phyloP scores from a whole-genome alignment of 257 asterid genomes.

The Misopates orontium region DNA sequence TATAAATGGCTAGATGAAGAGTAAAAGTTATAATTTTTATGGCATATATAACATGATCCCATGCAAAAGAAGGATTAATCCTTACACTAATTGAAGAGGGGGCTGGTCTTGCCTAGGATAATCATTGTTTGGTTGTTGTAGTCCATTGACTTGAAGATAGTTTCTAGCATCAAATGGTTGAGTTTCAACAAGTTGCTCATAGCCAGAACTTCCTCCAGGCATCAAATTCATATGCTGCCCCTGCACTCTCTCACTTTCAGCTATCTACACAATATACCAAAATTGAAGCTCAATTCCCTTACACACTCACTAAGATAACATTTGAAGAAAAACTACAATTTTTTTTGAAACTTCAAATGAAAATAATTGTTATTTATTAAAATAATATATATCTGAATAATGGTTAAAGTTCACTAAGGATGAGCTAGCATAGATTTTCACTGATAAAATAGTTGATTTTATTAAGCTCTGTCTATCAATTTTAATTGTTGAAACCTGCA shows the following conservation, averaged over 20 bases:
- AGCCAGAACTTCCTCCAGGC: slow-evolving; percentile 78
- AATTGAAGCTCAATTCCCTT: not conserved
- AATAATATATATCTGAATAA: too few relatives aligned
- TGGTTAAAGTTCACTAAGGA: too few relatives aligned
- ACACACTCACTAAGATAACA: not conserved
- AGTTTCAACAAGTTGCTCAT: slow-evolving; percentile 42
- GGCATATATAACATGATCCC: not conserved
- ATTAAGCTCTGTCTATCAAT: too few relatives aligned
- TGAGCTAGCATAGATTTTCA: too few relatives aligned
- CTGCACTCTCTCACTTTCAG: slow-evolving; percentile 77
- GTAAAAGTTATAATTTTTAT: not conserved
- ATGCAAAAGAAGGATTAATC: not conserved
- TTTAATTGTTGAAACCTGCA: too few relatives aligned
- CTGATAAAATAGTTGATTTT: too few relatives aligned
- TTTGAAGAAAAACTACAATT: too few relatives aligned
- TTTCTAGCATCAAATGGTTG: slow-evolving; percentile 72
- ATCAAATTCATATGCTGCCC: slow-evolving; percentile 70
- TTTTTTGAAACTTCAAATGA: too few relatives aligned
- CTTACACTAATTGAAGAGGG: slow-evolving; percentile 71
- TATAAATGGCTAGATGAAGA: too few relatives aligned
- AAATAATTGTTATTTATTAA: too few relatives aligned
- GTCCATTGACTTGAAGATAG: slow-evolving; percentile 66
- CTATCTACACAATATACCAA: slow-evolving; percentile 45
- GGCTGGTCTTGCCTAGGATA: slow-evolving; percentile 57
- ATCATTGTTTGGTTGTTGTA: slow-evolving; percentile 42